phyloP scores from a whole-genome alignment of 805 yeast genomes.

The Wickerhamomyces silvicola region DNA sequence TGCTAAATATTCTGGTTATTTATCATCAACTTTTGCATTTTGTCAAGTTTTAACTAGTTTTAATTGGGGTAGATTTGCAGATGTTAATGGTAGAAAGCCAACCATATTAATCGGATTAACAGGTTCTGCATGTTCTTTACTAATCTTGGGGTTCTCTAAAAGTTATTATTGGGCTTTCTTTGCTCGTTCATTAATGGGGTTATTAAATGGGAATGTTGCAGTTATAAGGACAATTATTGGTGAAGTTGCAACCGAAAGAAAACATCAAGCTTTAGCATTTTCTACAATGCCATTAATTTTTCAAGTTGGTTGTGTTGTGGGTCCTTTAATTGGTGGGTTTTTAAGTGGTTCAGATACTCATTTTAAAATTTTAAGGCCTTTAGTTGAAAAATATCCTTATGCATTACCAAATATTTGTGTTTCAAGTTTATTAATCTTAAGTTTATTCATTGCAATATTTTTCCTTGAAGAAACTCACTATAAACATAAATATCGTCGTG shows the following conservation, averaged over 20 bases:
- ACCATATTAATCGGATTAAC: constrained; percentile 44
- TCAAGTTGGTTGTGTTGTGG: constrained; percentile 55
- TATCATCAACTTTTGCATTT: constrained; percentile 57
- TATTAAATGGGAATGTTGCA: constrained; percentile 57
- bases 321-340: constrained; percentile 53
- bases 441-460: constrained; percentile 34
- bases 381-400: constrained; percentile 38
- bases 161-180: constrained; percentile 46
- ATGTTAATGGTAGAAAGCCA: constrained; percentile 50
- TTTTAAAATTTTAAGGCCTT: constrained; percentile 19
- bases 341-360: constrained; percentile 32
- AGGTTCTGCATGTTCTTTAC: constrained; percentile 43
- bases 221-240: constrained; percentile 60
- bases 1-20: constrained; percentile 54
- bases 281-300: constrained; percentile 55
- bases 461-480: constrained; percentile 51
- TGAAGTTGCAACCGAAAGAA: constrained; percentile 48
- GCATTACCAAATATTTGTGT: constrained; percentile 48
- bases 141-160: constrained; percentile 47
- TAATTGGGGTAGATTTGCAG: constrained; percentile 55
- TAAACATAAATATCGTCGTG: constrained; percentile 30
- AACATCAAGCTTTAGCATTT: constrained; percentile 59
- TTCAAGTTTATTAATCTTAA: constrained; percentile 28
- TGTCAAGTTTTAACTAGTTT: constrained; percentile 52
- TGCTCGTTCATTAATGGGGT: constrained; percentile 50